Evolutionary conservation across 495 filamentous ascomycete species (phyloP), one percentile per base, ranked within the genome.

Genomic region (Rostrohypoxylon terebratum): DNA sequence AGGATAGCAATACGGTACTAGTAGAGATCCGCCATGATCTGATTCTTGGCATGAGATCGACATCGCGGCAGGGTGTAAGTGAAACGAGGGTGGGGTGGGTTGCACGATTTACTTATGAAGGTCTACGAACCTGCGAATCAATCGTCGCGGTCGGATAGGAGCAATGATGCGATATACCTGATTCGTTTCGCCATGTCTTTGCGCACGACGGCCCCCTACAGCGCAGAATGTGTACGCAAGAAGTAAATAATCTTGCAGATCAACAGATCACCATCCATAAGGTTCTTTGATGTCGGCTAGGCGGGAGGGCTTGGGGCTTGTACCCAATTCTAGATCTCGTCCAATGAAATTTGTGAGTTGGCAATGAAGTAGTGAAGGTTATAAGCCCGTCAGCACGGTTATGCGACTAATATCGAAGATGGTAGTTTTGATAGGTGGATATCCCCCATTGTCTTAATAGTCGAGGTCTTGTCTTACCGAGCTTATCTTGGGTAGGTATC

Each of bases 111-210:
- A 55, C 36, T 66, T 54, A 64, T 33, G 20, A 25, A 58, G 9
- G 8, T 14, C 38, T 42, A 42, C 38, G 38, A 42, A 42, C 2
- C 23, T 58, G 9, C 38, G 23, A 65, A 65, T 65, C 9, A 45
- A 36, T 31, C 54, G 3, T 28, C 28, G 10, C 31, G 47, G 20
- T 47, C n/a, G 14, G 45, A 45, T 59, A 23, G 57, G 57, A 33
- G 45, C 47, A 16, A 71, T 57, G 62, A 36, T 66, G 57, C 62
- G 57, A 71, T 64, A 28, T 45, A 40, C 51, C 51, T 58, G 3
- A 28, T 44, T 42, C 45, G 60, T 25, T 63, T 21, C 20, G 21
- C 57, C 23, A 57, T 59, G 20, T 40, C 36, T 42, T 20, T 33
- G 16, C n/a, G 59, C 59, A 40, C 25, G 38, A 40, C 25, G 38